These are phyloP conservation scores for Marasmius oreades DNA, from an alignment of 1,284 basidiomycete species.

Conservation along the genomic window DNA sequence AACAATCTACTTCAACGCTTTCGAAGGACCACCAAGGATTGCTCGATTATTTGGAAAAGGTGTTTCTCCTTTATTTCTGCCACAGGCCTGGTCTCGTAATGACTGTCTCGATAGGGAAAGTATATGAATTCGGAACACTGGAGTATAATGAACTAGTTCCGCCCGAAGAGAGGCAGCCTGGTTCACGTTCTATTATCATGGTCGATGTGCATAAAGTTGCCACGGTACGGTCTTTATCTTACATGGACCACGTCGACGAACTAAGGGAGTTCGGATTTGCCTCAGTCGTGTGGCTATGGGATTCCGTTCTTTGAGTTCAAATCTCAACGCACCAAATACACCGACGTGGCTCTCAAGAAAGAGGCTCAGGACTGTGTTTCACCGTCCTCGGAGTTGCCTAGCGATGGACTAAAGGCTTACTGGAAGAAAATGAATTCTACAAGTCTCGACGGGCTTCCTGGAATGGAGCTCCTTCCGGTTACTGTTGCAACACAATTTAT, in stretches of 20 bases:
- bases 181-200: constrained; percentile 49
- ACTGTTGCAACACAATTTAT: neutral
- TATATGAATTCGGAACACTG: constrained; percentile 50
- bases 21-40: constrained; percentile 50
- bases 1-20: constrained; percentile 54
- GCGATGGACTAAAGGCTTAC: neutral
- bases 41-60: constrained; percentile 52
- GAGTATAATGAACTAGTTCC: constrained; percentile 46
- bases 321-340: constrained; percentile 33
- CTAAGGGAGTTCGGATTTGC: neutral
- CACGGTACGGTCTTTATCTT: constrained; percentile 34
- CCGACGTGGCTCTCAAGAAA: neutral
- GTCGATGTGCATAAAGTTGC: constrained; percentile 50
- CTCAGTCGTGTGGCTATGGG: constrained; percentile 51
- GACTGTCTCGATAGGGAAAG: constrained; percentile 18
- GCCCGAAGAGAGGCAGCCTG: constrained; percentile 39
- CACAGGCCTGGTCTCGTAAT: neutral
- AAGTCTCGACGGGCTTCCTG: neutral
- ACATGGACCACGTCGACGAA: neutral
- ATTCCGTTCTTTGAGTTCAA: constrained; percentile 50
- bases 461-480: neutral
- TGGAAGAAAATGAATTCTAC: neutral
- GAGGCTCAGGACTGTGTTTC: neutral
- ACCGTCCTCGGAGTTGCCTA: neutral
- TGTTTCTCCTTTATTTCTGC: constrained; percentile 18